A percentile compares a stretch with the other conserved stretches of the same genome.
Conservation (phyloP, 1,284 basidiomycete genomes). For the Earliella scabrosa region DNA sequence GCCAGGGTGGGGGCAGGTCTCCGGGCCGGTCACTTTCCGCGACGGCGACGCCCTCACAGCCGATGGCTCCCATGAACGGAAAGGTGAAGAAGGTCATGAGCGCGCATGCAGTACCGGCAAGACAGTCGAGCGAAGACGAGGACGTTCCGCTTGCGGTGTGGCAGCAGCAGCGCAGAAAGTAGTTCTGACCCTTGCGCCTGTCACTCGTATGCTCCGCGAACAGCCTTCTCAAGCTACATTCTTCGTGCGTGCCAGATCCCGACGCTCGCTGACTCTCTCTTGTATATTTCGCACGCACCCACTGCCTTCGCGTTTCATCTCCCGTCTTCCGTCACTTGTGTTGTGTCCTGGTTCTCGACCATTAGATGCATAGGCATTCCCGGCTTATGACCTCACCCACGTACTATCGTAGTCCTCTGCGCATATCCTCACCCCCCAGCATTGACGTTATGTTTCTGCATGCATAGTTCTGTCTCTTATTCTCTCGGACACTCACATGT, state of each 20-base stretch:
- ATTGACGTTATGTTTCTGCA: background rate
- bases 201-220: background rate
- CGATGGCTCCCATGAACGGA: constrained; percentile 51
- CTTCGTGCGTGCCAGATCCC: background rate
- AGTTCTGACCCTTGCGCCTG: constrained; percentile 11
- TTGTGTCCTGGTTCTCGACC: background rate
- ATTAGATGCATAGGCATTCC: background rate
- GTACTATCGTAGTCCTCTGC: background rate
- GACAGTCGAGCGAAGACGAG: constrained; percentile 64
- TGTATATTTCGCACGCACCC: too few relatives aligned
- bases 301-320: too few relatives aligned
- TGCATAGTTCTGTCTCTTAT: background rate
- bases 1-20: constrained; percentile 35
- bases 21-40: constrained; percentile 71
- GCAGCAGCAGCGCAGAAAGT: constrained; percentile 63
- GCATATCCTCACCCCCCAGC: background rate
- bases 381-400: background rate
- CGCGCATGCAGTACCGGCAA: constrained; percentile 57
- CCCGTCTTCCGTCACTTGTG: background rate
- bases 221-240: background rate
- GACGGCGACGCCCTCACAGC: constrained; percentile 50
- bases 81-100: constrained; percentile 66
- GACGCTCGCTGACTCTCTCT: background rate
- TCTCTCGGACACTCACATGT: background rate
- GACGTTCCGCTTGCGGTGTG: constrained; percentile 77